Conservation (phyloP, 139 green algal genomes). For the Picochlorum sp. region DNA sequence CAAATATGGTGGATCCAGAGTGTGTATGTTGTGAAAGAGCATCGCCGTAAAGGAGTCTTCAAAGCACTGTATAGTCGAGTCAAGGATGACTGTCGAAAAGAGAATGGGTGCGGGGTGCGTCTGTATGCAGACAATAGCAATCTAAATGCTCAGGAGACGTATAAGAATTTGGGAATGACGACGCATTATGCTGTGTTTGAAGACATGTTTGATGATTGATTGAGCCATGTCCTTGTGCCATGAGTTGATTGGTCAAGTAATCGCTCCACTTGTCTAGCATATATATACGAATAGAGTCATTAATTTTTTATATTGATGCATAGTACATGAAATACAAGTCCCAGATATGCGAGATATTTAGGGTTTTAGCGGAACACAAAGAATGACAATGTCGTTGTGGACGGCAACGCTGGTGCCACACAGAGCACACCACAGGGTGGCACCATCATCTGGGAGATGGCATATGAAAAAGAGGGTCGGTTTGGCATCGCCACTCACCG, state of each 20-base stretch:
- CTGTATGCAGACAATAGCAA: slow-evolving; percentile 20
- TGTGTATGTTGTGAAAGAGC: slow-evolving; percentile 10
- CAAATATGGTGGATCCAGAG: slow-evolving; percentile 20
- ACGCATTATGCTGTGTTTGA: slow-evolving; percentile 20
- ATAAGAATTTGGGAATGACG: slow-evolving; percentile 22
- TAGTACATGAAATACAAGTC: too few relatives aligned
- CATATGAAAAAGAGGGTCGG: not conserved
- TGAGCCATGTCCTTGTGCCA: too few relatives aligned
- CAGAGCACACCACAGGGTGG: too few relatives aligned
- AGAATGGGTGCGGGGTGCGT: slow-evolving; percentile 8
- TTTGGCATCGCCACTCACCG: not conserved
- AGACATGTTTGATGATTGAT: not conserved
- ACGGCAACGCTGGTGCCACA: too few relatives aligned
- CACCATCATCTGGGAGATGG: not conserved
- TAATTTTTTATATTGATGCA: too few relatives aligned
- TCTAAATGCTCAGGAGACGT: slow-evolving; percentile 11
- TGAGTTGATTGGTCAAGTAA: not conserved
- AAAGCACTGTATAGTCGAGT: slow-evolving; percentile 15
- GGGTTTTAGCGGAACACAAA: too few relatives aligned
- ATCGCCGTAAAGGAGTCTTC: slow-evolving; percentile 9
- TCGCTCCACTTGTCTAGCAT: not conserved
- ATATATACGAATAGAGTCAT: too few relatives aligned
- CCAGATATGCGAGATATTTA: too few relatives aligned
- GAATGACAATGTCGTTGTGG: too few relatives aligned
- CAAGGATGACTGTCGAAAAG: too few relatives aligned